A percentile compares a stretch with the other conserved stretches of the same genome.
These are phyloP conservation scores for Schizophyllum amplum DNA, from an alignment of 1,284 basidiomycete genomes.

Conservation along the genomic window DNA sequence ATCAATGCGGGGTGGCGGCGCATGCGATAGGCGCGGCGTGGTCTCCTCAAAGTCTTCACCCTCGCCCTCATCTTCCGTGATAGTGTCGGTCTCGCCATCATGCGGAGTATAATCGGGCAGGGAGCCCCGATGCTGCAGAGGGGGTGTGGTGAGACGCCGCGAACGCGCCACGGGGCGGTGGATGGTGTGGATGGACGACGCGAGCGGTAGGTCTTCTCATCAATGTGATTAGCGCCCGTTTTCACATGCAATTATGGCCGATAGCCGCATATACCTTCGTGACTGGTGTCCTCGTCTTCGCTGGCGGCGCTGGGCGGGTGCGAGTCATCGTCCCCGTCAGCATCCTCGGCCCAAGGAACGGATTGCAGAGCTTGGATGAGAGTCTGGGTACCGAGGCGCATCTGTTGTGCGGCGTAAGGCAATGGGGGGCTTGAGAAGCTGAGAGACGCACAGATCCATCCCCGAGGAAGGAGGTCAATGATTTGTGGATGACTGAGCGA, in stretches of 20 bases:
- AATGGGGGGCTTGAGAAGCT: constrained; percentile 10
- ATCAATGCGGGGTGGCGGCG: constrained; percentile 20
- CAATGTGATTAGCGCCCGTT: constrained; percentile 1
- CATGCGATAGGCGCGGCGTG: constrained; percentile 33
- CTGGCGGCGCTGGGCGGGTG: constrained; percentile 36
- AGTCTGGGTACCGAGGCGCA: constrained; percentile 77
- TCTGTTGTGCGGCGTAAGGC: constrained; percentile 33
- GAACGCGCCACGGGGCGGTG: constrained; percentile 72
- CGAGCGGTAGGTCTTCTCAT: constrained; percentile 33
- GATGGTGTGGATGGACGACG: constrained; percentile 81
- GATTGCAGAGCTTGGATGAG: constrained; percentile 80
- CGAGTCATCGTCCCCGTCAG: constrained; percentile 59
- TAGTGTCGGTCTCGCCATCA: constrained; percentile 19
- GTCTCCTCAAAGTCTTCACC: constrained; percentile 52
- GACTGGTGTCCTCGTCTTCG: constrained; percentile 48
- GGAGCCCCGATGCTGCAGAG: constrained; percentile 14
- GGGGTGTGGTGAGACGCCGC: constrained; percentile 33
- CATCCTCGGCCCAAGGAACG: constrained; percentile 63
- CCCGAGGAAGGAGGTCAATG: constrained; percentile 39
- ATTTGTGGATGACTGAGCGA: constrained; percentile 28
- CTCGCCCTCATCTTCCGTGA: constrained; percentile 31
- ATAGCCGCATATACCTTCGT: constrained; percentile 15
- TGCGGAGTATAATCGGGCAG: constrained; percentile 11
- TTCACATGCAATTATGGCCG: not conserved
- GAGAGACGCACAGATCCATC: constrained; percentile 53